Percentiles rank a stretch among this genome's conserved stretches.
These are phyloP conservation scores for Nemania serpens DNA, from an alignment of 2,329 filamentous ascomycete species.

Conservation along the genomic window DNA sequence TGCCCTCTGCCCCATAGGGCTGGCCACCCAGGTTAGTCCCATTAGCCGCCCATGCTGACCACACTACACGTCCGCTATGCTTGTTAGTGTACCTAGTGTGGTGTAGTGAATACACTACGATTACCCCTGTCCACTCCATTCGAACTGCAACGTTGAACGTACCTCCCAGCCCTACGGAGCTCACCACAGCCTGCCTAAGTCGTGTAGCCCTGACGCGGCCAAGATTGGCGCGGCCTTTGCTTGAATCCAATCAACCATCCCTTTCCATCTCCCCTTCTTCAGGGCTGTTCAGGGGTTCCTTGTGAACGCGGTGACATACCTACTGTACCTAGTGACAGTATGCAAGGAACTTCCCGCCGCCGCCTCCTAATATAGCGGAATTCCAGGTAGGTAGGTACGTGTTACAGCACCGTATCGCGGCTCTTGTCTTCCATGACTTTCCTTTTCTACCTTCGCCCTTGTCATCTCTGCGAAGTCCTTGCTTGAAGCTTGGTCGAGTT, in stretches of 20 bases:
- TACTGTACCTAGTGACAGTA: neutral
- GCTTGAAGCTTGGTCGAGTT: neutral
- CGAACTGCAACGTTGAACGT: slow-evolving; percentile 12
- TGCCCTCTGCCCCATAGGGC: slow-evolving; percentile 27
- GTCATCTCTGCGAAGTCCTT: neutral
- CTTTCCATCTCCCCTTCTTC: slow-evolving; percentile 2
- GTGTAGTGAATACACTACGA: too few species aligned
- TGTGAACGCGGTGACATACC: slow-evolving; percentile 1
- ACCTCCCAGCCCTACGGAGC: slow-evolving; percentile 25
- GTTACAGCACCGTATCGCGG: neutral
- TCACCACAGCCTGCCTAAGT: slow-evolving; percentile 1
- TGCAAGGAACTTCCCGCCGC: slow-evolving; percentile 23
- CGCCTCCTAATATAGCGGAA: neutral
- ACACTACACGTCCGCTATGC: neutral
- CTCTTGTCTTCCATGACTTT: neutral
- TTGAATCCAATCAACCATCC: slow-evolving; percentile 11
- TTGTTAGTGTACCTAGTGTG: too few species aligned
- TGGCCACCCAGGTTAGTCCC: slow-evolving; percentile 15
- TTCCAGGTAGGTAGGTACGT: neutral
- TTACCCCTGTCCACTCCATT: slow-evolving; percentile 10
- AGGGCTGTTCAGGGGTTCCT: neutral
- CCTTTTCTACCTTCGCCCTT: neutral
- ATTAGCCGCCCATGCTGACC: slow-evolving; percentile 13
- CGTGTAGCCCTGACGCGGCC: neutral
- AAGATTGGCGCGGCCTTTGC: slow-evolving; percentile 14